These are phyloP conservation scores for Wickerhamomyces chambardii DNA, from an alignment of 805 yeast genomes.

Conservation along the genomic window DNA sequence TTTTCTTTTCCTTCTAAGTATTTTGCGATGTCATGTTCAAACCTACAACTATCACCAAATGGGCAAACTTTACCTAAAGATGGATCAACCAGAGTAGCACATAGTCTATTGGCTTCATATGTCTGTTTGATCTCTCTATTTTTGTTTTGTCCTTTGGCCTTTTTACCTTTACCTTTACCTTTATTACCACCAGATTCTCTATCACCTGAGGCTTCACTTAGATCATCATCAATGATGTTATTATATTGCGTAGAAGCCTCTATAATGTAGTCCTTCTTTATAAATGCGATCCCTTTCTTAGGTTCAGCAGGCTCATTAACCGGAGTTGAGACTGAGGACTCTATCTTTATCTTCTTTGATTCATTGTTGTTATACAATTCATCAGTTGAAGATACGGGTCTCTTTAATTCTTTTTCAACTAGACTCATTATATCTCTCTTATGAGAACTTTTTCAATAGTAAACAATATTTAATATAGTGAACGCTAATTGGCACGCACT, in stretches of 20 bases:
- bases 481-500: no score
- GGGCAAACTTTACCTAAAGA: conserved; percentile 37
- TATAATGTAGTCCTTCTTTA: conserved; percentile 63
- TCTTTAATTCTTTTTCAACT: conserved; percentile 6
- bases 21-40: conserved; percentile 60
- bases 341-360: neutral
- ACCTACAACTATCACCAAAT: conserved; percentile 67
- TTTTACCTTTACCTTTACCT: conserved; percentile 34
- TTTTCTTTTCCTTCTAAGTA: conserved; percentile 59
- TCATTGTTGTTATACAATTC: neutral
- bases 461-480: no score
- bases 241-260: conserved; percentile 11
- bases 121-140: conserved; percentile 66
- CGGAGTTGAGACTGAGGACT: neutral
- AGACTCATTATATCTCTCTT: no score
- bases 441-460: no score
- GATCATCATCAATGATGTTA: conserved; percentile 31
- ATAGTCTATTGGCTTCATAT: conserved; percentile 55
- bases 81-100: conserved; percentile 56
- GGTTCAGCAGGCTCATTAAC: conserved; percentile 9
- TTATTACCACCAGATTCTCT: conserved; percentile 30
- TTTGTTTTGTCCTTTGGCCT: conserved; percentile 75
- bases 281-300: conserved; percentile 60
- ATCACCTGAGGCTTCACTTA: conserved; percentile 32
- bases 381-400: conserved; percentile 10